Evolutionary conservation across 257 asterid genomes (phyloP), one percentile per base, ranked within the genome.

Genomic region (Gynochthodes officinalis): DNA sequence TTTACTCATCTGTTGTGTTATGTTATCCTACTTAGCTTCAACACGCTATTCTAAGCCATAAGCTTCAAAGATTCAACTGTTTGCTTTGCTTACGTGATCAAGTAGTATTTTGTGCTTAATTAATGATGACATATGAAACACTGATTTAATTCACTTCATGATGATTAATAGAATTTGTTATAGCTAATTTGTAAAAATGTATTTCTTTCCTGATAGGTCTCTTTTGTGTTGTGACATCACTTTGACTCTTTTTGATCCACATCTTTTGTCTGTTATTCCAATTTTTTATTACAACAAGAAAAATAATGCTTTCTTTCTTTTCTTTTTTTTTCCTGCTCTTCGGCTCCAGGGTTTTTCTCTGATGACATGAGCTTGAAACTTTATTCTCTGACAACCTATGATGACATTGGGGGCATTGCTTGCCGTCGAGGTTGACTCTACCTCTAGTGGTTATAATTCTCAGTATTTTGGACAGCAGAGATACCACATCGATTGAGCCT

Each of bases 391-490:
- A 96, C 86, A 44, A 80, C 90, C 55, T 94, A 89, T 39, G 97
- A 93, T 39, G 96, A 88, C 75, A 79, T 93, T 50, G 97, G 98
- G 32, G 97, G 91, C n/a, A n/a, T n/a, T 64, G 79, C 91, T 65
- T 93, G 98, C 87, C 88, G 97, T 55, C 87, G 86, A n/a, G 74
- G 83, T 94, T 54, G 96, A 89, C 73, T 74, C 90, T n/a, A n/a
- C n/a, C n/a, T n/a, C 5, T 80, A 64, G 83, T 64, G 86, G 79
- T 54, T 79, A 82, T 46, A 80, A n/a, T n/a, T 82, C 73, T 96
- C 90, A 5, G 84, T 91, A 61, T 91, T 94, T 79, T 91, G 97
- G 97, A 84, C 96, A 21, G 87, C 90, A 30, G 81, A n/a, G n/a
- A 82, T 72, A 75, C 86, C 19, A 71, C 76, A 46, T 85, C 84